Conservation (phyloP, 352 stramenopile genomes). For the Phytopythium kandeliae region DNA sequence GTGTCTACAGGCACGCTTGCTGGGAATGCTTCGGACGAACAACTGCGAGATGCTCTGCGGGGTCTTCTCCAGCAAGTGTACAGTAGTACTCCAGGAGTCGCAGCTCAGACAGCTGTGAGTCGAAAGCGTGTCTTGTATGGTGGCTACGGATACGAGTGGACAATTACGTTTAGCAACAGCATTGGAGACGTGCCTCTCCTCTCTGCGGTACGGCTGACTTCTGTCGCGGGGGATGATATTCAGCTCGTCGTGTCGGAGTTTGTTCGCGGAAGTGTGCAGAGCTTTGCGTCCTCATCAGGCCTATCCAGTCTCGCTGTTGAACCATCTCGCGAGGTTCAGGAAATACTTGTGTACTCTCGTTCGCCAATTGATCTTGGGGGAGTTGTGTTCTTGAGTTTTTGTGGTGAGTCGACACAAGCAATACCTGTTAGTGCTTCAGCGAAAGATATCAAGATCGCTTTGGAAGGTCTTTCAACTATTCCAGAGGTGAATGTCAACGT, state of each 20-base stretch:
- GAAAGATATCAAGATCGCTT: slow-evolving; percentile 34
- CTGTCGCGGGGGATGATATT: slow-evolving; percentile 1
- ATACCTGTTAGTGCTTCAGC: slow-evolving; percentile 39
- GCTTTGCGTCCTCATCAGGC: slow-evolving; percentile 12
- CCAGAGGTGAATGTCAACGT: slow-evolving; percentile 40
- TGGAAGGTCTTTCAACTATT: slow-evolving; percentile 68
- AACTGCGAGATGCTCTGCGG: slow-evolving; percentile 14
- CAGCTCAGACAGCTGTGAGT: slow-evolving; percentile 20
- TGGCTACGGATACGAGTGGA: slow-evolving; percentile 66
- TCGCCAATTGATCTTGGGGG: slow-evolving; percentile 60
- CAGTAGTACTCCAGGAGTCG: not conserved
- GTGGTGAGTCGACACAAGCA: slow-evolving; percentile 42
- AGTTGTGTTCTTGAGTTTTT: slow-evolving; percentile 50
- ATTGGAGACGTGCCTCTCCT: slow-evolving; percentile 48
- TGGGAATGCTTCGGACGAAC: slow-evolving; percentile 34
- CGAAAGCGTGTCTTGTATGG: slow-evolving; percentile 39
- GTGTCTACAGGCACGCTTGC: slow-evolving; percentile 15
- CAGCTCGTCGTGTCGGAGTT: slow-evolving; percentile 16
- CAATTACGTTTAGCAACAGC: slow-evolving; percentile 50
- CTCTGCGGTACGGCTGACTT: slow-evolving; percentile 6
- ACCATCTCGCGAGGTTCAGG: slow-evolving; percentile 47
- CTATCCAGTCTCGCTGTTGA: slow-evolving; percentile 21
- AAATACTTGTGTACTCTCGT: slow-evolving; percentile 59
- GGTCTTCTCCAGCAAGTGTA: not conserved
- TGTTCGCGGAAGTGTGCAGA: slow-evolving; percentile 20